Base-by-base conservation (phyloP, 1,284 basidiomycete species). In the Fomes fomentarius region DNA sequence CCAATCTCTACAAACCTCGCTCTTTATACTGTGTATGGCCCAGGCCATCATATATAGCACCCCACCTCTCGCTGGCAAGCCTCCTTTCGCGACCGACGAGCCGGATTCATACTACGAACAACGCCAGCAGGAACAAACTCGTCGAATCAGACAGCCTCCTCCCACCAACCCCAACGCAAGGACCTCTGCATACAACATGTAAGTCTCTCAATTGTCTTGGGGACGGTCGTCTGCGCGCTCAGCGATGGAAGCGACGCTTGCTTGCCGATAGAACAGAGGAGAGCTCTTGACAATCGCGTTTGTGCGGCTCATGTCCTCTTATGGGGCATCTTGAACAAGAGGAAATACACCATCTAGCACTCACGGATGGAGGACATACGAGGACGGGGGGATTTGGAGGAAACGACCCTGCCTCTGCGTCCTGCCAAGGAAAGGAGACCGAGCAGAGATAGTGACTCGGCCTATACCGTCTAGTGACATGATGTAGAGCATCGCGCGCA, bases 51-150 rank as follows among this genome's bases (percentile, higher is more conserved):
- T 65, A 58, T 70, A 72, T 52, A 62, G 63, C 62, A 68, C 63
- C 46, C 67, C 80, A 31, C 78, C 83, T 56, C 74, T 84, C 59
- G 82, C 83, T 66, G 83, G 81, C 61, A 78, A 76, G 73, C 85
- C 86, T 37, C 84, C 85, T 42, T 88, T 81, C 67, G 85, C 84
- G 38, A 87, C 84, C 37, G 82, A 89, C 72, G 77, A 82, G 66
- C 81, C 83, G 21, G 84, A 87, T 68, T 78, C 80, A 34, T 71
- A 78, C 60, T 88, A 82, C 66, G 75, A 81, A 56, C 65, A 71
- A 40, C 53, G 39, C 37, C 65, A 70, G 44, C 65, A 69, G 65
- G 76, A 56, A 58, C 76, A 58, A 63, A 75, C 69, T 69, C 76
- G 63, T 59, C 66, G 68, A 57, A 43, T 67, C 31, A 68, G 70